Base-by-base conservation (phyloP, 305 asterid genomes). In the Fraxinus floribunda region DNA sequence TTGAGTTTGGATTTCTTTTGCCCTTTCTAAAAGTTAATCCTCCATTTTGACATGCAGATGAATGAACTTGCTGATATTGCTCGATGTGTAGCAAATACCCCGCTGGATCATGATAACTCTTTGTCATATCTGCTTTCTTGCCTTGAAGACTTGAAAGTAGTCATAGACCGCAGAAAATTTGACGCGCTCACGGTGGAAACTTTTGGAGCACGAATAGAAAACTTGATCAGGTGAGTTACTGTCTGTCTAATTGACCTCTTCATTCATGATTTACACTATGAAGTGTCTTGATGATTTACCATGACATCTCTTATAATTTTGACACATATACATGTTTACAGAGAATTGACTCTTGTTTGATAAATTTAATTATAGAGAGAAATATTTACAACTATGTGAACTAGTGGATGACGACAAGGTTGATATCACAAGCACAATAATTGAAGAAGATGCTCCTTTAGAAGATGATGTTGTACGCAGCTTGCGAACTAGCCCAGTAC, bases 201-300 rank as follows among this genome's bases (percentile, higher is more conserved):
- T 66, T 97, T 97, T 92, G 99, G 98, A 86, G 91, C 99, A 73
- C 99, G 98, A 79, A 94, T 97, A 87, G 99, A 97, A 91, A 95
- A 97, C 86, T 88, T 97, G 83, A 97, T 97, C 80, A 89, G 98
- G 99, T 91, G 71, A 86, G 87, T 80, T 84, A 30, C 41, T 20
- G 75, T 11, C 75, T 20, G 41, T 4, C 39, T 26, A 66, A 55
- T 55, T 55, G 64, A 57, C 78, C 78, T 84, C 78, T 83, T 76
- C 77, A 49, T 49, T 49, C 0, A 7, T 52, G 9, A 26, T 10
- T 78, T 79, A 20, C 72, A 73, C 38, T 26, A 35, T 81, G 82
- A 70, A 32, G 71, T 71, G 55, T 75, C 52, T 70, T 70, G 13
- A 70, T 30, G 75, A 30, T 26, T 29, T 70, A 70, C 75, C 20